phyloP scores from a whole-genome alignment of 1,284 basidiomycete genomes.

The Moniliophthora roreri region DNA sequence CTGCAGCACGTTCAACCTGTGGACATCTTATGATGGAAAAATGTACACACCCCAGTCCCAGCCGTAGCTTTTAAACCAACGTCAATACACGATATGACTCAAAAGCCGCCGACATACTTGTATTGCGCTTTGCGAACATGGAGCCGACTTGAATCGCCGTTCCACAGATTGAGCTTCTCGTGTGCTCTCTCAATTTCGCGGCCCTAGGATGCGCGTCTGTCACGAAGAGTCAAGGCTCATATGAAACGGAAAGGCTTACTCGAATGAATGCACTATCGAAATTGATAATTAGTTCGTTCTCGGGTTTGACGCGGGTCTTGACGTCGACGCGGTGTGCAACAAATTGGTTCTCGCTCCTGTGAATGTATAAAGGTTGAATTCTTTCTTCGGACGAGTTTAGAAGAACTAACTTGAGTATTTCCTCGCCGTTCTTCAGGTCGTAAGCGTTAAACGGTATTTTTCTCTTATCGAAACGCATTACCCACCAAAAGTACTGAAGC shows the following conservation, averaged over 20 bases:
- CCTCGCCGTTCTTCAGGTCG: slow-evolving; percentile 59
- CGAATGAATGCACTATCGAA: slow-evolving; percentile 79
- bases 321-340: slow-evolving; percentile 62
- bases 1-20: slow-evolving; percentile 29
- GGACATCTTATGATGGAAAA: background rate
- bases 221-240: background rate
- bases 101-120: slow-evolving; percentile 46
- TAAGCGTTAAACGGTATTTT: slow-evolving; percentile 4
- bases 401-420: slow-evolving; percentile 56
- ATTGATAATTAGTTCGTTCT: slow-evolving; percentile 67
- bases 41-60: slow-evolving; percentile 78
- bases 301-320: slow-evolving; percentile 47
- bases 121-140: slow-evolving; percentile 91
- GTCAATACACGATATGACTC: slow-evolving; percentile 5
- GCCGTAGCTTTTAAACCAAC: slow-evolving; percentile 57
- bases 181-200: slow-evolving; percentile 63
- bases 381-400: background rate
- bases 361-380: background rate
- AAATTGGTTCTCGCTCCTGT: slow-evolving; percentile 80
- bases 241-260: slow-evolving; percentile 35
- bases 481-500: slow-evolving; percentile 67
- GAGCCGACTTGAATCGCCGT: slow-evolving; percentile 83
- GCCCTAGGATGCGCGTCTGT: slow-evolving; percentile 40
- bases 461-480: slow-evolving; percentile 10
- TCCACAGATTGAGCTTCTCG: slow-evolving; percentile 70